phyloP scores from a whole-genome alignment of 768 basidiomycete species.

The Phylloporus sp. region DNA sequence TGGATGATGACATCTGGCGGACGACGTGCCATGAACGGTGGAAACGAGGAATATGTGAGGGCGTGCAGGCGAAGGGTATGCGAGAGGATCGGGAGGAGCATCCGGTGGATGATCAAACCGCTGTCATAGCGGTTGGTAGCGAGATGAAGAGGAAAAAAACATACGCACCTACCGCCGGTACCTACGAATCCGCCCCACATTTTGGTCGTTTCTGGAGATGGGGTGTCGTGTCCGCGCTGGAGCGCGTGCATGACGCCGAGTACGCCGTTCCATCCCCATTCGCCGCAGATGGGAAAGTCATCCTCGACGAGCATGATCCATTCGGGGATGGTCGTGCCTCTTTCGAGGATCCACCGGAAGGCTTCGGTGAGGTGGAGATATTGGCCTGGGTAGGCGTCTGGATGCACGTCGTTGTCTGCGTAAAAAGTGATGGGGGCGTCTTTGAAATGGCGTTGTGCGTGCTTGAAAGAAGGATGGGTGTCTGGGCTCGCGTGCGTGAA shows the following conservation, averaged over 20 bases:
- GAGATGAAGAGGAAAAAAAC: too few relatives aligned
- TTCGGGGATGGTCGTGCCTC: slow-evolving; percentile 24
- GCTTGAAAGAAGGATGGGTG: slow-evolving; percentile 30
- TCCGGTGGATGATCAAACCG: slow-evolving; percentile 38
- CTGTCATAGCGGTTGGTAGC: too few relatives aligned
- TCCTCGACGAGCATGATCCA: slow-evolving; percentile 44
- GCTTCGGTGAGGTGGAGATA: slow-evolving; percentile 40
- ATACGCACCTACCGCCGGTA: slow-evolving; percentile 38
- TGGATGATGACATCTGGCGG: slow-evolving; percentile 39
- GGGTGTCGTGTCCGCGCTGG: slow-evolving; percentile 14
- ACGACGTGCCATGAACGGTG: slow-evolving; percentile 25
- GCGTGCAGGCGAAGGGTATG: slow-evolving; percentile 32
- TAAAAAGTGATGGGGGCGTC: slow-evolving; percentile 22
- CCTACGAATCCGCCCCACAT: slow-evolving; percentile 37
- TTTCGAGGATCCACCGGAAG: slow-evolving; percentile 32
- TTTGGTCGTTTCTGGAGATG: slow-evolving; percentile 12
- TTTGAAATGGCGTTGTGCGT: slow-evolving; percentile 23
- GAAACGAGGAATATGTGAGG: slow-evolving; percentile 23
- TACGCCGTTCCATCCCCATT: slow-evolving; percentile 33
- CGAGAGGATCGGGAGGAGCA: slow-evolving; percentile 32
- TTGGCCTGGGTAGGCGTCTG: slow-evolving; percentile 27
- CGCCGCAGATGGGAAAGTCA: slow-evolving; percentile 40
- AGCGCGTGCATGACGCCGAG: slow-evolving; percentile 31
- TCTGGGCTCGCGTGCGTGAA: slow-evolving; percentile 33
- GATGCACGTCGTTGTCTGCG: slow-evolving; percentile 29